phyloP scores from a whole-genome alignment of 345 rosid genomes.

The Eucalyptus marginata region DNA sequence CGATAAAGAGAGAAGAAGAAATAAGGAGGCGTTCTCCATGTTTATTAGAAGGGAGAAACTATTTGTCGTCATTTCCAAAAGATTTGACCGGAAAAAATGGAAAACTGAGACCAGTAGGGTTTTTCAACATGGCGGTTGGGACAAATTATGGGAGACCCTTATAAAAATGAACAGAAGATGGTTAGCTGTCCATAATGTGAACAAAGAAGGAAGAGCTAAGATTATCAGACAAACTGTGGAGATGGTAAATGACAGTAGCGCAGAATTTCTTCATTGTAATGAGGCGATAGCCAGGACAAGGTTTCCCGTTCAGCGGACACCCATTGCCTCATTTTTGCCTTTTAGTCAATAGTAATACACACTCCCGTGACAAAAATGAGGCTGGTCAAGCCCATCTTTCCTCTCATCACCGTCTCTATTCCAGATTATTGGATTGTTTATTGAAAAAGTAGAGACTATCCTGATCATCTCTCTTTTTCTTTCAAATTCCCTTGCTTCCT shows the following conservation, averaged over 20 bases:
- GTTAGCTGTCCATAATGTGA: neutral
- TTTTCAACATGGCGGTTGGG: neutral
- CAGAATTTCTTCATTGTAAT: conserved; percentile 35
- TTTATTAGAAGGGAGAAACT: neutral
- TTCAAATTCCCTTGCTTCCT: neutral
- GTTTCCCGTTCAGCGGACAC: conserved; percentile 72
- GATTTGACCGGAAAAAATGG: neutral
- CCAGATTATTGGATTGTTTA: neutral
- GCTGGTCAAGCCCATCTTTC: neutral
- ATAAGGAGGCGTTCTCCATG: neutral
- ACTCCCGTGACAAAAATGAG: neutral
- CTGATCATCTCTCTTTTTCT: neutral
- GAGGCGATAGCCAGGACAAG: conserved; percentile 47
- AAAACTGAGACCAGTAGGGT: neutral
- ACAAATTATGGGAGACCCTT: neutral
- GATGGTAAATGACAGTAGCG: conserved; percentile 21
- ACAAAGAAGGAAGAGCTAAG: neutral
- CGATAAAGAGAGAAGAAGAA: neutral
- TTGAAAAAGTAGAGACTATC: neutral
- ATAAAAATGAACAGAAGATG: neutral
- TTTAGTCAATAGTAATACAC: conserved; percentile 2
- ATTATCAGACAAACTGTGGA: neutral
- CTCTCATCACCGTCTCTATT: neutral
- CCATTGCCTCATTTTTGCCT: conserved; percentile 2
- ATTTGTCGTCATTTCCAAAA: neutral